Conservation (phyloP, 176 grass and related monocot species). For the Oropetium thomaeum region DNA sequence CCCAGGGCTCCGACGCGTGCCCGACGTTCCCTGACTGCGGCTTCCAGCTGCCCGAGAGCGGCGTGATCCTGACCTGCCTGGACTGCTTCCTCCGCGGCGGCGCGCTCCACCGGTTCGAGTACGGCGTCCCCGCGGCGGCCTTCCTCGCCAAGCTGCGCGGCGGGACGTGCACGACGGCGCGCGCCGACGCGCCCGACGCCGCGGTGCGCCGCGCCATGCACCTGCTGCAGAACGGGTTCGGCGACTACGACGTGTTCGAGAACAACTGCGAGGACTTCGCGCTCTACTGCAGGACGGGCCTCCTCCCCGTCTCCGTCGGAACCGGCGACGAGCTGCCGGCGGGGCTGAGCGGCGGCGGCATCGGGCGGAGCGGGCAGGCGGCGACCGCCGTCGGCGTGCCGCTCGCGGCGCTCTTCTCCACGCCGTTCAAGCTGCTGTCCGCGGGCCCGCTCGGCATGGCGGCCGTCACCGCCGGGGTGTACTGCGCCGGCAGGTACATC, state of each 20-base stretch:
- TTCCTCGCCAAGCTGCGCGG: slow-evolving; percentile 74
- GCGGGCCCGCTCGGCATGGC: slow-evolving; percentile 59
- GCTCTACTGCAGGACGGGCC: slow-evolving; percentile 84
- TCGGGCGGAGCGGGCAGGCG: slow-evolving; percentile 64
- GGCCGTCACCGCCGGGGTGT: slow-evolving; percentile 54
- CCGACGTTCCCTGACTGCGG: slow-evolving; percentile 62
- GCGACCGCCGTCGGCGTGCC: slow-evolving; percentile 51
- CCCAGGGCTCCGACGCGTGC: slow-evolving; percentile 16
- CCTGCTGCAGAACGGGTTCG: slow-evolving; percentile 70
- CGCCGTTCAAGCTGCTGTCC: slow-evolving; percentile 54
- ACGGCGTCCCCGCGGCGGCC: slow-evolving; percentile 30
- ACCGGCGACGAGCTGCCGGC: background rate
- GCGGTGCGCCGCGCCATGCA: slow-evolving; percentile 60
- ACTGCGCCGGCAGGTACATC: slow-evolving; percentile 65
- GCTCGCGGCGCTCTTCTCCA: slow-evolving; percentile 49
- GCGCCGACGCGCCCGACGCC: slow-evolving; percentile 26
- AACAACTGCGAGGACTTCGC: slow-evolving; percentile 95
- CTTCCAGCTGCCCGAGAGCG: slow-evolving; percentile 51
- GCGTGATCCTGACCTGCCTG: slow-evolving; percentile 74
- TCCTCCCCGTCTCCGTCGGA: background rate
- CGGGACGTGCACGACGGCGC: slow-evolving; percentile 71
- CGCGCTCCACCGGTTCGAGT: slow-evolving; percentile 60
- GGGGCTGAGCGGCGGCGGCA: background rate
- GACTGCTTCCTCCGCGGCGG: slow-evolving; percentile 81
- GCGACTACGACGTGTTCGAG: slow-evolving; percentile 68